These are phyloP conservation scores for Arachnopeziza araneosa DNA, from an alignment of 2,329 filamentous ascomycete genomes.

Conservation along the genomic window DNA sequence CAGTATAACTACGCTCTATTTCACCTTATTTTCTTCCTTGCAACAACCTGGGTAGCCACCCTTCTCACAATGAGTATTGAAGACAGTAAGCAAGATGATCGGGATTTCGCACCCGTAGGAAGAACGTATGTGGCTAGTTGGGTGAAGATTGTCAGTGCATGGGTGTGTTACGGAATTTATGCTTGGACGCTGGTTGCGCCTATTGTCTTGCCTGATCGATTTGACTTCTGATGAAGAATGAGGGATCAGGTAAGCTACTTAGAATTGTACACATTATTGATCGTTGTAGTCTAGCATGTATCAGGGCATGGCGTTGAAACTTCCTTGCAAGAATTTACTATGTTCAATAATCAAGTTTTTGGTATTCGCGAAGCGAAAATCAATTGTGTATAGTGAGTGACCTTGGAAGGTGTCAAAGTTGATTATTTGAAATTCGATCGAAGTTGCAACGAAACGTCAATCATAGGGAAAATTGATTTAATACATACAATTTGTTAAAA, in stretches of 20 bases:
- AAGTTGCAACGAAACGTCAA: not conserved
- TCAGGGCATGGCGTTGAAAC: not conserved
- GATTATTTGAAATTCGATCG: too few relatives aligned
- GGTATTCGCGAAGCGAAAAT: too few relatives aligned
- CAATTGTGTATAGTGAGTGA: too few relatives aligned
- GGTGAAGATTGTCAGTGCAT: conserved; percentile 97
- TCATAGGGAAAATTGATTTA: not conserved
- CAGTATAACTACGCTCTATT: conserved; percentile 97
- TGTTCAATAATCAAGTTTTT: not conserved
- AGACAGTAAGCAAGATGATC: conserved; percentile 54
- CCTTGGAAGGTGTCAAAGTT: too few relatives aligned
- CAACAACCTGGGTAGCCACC: conserved; percentile 92
- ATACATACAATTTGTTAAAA: not conserved
- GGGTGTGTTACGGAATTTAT: conserved; percentile 94
- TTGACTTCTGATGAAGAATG: conserved; percentile 49
- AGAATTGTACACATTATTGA: not conserved
- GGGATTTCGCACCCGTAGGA: conserved; percentile 88
- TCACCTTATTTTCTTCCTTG: conserved; percentile 96
- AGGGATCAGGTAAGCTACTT: not conserved
- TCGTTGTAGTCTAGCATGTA: not conserved
- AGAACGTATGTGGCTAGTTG: conserved; percentile 96
- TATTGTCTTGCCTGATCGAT: conserved; percentile 77
- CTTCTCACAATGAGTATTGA: conserved; percentile 77
- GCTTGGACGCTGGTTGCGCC: conserved; percentile 89
- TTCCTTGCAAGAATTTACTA: not conserved